A percentile compares a stretch with the other conserved stretches of the same genome.
Conservation (phyloP, 2,329 filamentous ascomycete species). For the Plenodomus tracheiphilus region DNA sequence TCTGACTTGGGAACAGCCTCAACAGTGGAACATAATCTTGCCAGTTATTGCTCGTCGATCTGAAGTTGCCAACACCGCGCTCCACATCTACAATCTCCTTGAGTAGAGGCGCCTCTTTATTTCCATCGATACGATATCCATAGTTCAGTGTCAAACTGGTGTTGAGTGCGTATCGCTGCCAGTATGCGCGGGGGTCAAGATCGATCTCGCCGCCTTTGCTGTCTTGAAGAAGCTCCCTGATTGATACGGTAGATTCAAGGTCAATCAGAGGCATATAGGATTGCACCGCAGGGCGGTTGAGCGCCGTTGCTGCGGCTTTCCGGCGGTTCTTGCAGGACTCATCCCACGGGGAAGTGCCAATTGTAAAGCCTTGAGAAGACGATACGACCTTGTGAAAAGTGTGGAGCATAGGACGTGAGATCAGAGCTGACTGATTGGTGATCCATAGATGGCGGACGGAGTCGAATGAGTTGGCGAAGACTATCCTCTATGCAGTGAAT, state of each 20-base stretch:
- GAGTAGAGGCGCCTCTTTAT: slow-evolving; percentile 68
- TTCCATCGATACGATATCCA: slow-evolving; percentile 73
- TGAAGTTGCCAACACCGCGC: slow-evolving; percentile 73
- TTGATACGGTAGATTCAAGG: slow-evolving; percentile 71
- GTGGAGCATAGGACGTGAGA: slow-evolving; percentile 76
- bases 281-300: slow-evolving; percentile 75
- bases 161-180: slow-evolving; percentile 76
- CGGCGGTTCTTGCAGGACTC: slow-evolving; percentile 76
- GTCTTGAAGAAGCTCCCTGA: slow-evolving; percentile 71
- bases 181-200: slow-evolving; percentile 72
- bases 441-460: slow-evolving; percentile 76
- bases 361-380: slow-evolving; percentile 76
- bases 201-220: slow-evolving; percentile 64
- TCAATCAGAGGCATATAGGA: slow-evolving; percentile 84
- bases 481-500: slow-evolving; percentile 57
- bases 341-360: slow-evolving; percentile 83
- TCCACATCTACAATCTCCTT: slow-evolving; percentile 77
- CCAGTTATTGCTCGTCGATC: slow-evolving; percentile 81
- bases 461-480: slow-evolving; percentile 79
- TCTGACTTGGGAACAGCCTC: slow-evolving; percentile 65
- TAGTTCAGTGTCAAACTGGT: slow-evolving; percentile 79
- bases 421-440: slow-evolving; percentile 75
- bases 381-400: slow-evolving; percentile 82
- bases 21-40: slow-evolving; percentile 82
- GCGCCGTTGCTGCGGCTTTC: slow-evolving; percentile 76